phyloP scores from a whole-genome alignment of 1,284 basidiomycete species.

The Marasmius sp. region DNA sequence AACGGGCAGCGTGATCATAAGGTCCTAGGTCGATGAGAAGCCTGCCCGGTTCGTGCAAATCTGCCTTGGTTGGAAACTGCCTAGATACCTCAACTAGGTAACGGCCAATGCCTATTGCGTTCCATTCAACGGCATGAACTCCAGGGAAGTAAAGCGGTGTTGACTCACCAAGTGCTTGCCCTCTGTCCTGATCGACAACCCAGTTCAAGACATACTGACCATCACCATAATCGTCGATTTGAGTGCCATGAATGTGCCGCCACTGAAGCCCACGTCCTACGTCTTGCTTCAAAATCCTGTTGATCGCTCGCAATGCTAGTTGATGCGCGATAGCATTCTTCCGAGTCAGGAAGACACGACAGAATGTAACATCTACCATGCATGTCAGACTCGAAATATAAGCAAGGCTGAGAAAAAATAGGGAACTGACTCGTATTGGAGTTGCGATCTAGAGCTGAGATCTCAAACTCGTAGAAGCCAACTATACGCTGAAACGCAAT shows the following conservation, averaged over 20 bases:
- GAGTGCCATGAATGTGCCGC: constrained; percentile 10
- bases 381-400: not conserved
- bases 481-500: not conserved
- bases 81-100: constrained; percentile 8
- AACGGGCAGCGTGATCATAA: constrained; percentile 15
- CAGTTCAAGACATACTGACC: constrained; percentile 7
- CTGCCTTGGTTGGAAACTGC: not conserved
- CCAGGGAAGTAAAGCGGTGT: not conserved
- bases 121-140: not conserved
- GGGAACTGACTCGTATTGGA: not conserved
- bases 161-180: constrained; percentile 16
- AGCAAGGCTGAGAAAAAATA: not conserved
- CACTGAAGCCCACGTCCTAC: constrained; percentile 12
- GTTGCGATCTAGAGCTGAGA: not conserved
- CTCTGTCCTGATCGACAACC: constrained; percentile 15
- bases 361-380: constrained; percentile 4
- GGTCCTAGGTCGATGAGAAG: constrained; percentile 8
- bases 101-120: constrained; percentile 15
- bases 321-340: constrained; percentile 15
- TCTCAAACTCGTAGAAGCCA: constrained; percentile 1
- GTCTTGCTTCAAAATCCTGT: constrained; percentile 14
- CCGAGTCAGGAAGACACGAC: constrained; percentile 12
- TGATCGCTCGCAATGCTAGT: constrained; percentile 8
- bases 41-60: constrained; percentile 13
- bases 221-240: constrained; percentile 1